Conservation (phyloP, 306 rosid species). For the Abrus pulchellus region DNA sequence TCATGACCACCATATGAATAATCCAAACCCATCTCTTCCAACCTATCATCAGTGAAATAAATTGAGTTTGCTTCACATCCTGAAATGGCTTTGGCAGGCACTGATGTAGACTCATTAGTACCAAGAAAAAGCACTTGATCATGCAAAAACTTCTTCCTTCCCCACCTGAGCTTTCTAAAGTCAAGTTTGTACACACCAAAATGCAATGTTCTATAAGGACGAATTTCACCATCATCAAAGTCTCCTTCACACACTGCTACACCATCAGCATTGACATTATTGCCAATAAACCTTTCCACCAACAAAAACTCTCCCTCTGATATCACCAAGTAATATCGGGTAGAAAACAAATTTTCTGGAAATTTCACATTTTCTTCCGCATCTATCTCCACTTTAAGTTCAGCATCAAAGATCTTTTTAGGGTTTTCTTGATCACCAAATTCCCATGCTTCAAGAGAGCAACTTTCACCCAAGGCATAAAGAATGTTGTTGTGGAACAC, state of each 20-base stretch:
- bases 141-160: background rate
- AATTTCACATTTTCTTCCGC: background rate
- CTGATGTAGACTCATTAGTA: slow-evolving; percentile 11
- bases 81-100: background rate
- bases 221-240: background rate
- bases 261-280: slow-evolving; percentile 20
- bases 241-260: slow-evolving; percentile 11
- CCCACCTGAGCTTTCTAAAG: background rate
- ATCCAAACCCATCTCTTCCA: slow-evolving; percentile 37
- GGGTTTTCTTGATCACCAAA: background rate
- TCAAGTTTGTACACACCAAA: slow-evolving; percentile 36
- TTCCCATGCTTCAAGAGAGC: slow-evolving; percentile 29
- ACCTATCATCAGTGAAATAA: slow-evolving; percentile 39
- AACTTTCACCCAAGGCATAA: slow-evolving; percentile 15
- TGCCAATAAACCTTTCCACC: slow-evolving; percentile 28
- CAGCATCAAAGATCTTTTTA: background rate
- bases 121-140: slow-evolving; percentile 23
- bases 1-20: slow-evolving; percentile 32
- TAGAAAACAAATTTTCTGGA: background rate
- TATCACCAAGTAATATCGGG: background rate
- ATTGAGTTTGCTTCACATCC: slow-evolving; percentile 13
- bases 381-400: background rate
- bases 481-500: slow-evolving; percentile 19
- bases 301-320: background rate
- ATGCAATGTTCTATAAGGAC: slow-evolving; percentile 41